phyloP scores from a whole-genome alignment of 129 eudicot species.

The Gnaphalium uliginosum region DNA sequence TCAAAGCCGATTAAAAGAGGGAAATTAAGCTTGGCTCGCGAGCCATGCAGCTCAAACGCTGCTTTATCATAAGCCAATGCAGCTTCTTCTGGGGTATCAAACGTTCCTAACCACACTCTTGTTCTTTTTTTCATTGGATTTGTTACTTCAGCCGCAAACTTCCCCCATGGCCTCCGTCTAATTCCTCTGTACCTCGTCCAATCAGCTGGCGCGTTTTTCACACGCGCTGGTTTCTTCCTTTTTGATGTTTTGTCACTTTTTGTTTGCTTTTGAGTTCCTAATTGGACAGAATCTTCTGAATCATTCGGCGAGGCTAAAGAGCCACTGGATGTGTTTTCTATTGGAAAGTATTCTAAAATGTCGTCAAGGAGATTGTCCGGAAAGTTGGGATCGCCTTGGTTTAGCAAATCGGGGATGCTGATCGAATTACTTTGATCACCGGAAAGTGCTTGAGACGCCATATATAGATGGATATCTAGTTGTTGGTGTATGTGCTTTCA shows the following conservation, averaged over 20 bases:
- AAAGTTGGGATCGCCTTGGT: not conserved
- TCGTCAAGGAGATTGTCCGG: slow-evolving; percentile 27
- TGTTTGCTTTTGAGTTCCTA: not conserved
- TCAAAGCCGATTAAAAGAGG: slow-evolving; percentile 39
- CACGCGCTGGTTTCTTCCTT: slow-evolving; percentile 17
- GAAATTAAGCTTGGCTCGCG: slow-evolving; percentile 48
- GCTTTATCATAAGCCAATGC: slow-evolving; percentile 59
- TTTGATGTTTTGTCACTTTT: slow-evolving; percentile 8
- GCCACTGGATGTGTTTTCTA: not conserved
- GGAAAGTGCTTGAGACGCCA: slow-evolving; percentile 19
- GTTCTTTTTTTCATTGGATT: slow-evolving; percentile 44
- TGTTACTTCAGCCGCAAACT: slow-evolving; percentile 54
- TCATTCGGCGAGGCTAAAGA: not conserved
- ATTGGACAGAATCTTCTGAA: not conserved
- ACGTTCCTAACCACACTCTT: slow-evolving; percentile 54
- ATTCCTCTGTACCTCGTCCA: slow-evolving; percentile 47
- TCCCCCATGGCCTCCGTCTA: slow-evolving; percentile 61
- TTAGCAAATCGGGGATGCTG: not conserved
- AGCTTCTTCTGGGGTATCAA: slow-evolving; percentile 60
- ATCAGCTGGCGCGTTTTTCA: slow-evolving; percentile 25
- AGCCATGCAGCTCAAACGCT: slow-evolving; percentile 47
- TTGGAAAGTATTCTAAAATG: slow-evolving; percentile 2
- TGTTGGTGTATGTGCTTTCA: not conserved
- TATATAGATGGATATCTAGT: not conserved
- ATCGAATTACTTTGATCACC: slow-evolving; percentile 8